These are phyloP conservation scores for Phaeosphaeriaceae sp. DNA, from an alignment of 2,329 filamentous ascomycete species.

Conservation along the genomic window DNA sequence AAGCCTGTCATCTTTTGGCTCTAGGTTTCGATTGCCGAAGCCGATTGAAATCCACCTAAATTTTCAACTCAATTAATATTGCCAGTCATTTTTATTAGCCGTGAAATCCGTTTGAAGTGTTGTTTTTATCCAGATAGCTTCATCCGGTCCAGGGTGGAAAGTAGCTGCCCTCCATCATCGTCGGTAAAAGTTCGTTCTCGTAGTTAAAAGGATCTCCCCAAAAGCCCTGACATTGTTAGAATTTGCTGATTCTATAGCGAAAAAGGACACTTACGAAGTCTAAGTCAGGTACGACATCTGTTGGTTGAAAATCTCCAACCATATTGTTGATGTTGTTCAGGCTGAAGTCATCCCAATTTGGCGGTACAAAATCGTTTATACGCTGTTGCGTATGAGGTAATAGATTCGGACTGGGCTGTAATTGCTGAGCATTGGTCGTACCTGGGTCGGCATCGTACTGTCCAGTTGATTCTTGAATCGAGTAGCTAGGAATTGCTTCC, in stretches of 20 bases:
- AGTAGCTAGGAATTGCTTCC: slow-evolving; percentile 22
- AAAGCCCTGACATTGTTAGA: slow-evolving; percentile 37
- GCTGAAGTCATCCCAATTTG: slow-evolving; percentile 42
- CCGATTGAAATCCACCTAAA: no score
- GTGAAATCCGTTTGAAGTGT: no score
- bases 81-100: no score
- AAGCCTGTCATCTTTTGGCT: not conserved
- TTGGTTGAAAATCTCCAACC: slow-evolving; percentile 31
- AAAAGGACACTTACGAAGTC: slow-evolving; percentile 40
- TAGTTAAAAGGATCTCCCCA: slow-evolving; percentile 48
- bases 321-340: slow-evolving; percentile 44
- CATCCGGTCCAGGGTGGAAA: slow-evolving; percentile 27
- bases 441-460: slow-evolving; percentile 9
- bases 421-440: slow-evolving; percentile 5
- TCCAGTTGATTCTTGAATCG: slow-evolving; percentile 11
- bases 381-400: slow-evolving; percentile 9
- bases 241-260: not conserved
- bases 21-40: no score
- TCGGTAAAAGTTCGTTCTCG: slow-evolving; percentile 32
- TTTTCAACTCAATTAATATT: no score
- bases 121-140: not conserved
- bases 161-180: slow-evolving; percentile 26
- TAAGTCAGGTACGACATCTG: slow-evolving; percentile 42
- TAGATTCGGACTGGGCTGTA: slow-evolving; percentile 9
- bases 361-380: not conserved